Evolutionary conservation across 83 land plant genomes (phyloP).

Genomic region (Isoetes engelmannii): DNA sequence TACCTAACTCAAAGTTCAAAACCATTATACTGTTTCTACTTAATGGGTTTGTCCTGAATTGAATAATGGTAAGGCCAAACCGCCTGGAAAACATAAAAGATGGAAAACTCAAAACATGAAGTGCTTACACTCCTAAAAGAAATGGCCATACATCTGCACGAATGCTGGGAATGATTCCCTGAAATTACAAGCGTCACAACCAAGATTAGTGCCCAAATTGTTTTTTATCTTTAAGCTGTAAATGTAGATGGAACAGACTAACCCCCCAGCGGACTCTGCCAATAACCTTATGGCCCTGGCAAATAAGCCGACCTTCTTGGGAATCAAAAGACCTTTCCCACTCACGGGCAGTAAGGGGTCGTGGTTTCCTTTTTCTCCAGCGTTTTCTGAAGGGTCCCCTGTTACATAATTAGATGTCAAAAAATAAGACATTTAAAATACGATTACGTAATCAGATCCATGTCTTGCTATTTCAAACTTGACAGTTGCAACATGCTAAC

Average conservation of each 20-base stretch:
- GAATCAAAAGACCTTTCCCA: neutral
- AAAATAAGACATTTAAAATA: neutral
- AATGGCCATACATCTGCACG: conserved; percentile 4
- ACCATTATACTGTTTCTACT: neutral
- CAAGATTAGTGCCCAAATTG: neutral
- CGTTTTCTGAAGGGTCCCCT: conserved; percentile 8
- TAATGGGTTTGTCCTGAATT: neutral
- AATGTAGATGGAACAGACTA: neutral
- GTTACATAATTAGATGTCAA: neutral
- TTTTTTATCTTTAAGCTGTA: neutral
- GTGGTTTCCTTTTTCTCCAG: neutral
- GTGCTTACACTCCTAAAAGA: conserved; percentile 6
- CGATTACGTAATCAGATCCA: neutral
- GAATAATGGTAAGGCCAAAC: neutral
- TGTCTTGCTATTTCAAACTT: neutral
- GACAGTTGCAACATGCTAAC: neutral
- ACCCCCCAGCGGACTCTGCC: conserved; percentile 9
- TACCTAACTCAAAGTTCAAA: neutral
- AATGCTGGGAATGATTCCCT: neutral
- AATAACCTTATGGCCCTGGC: neutral
- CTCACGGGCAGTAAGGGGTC: neutral
- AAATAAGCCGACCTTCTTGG: neutral
- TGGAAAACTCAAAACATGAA: neutral
- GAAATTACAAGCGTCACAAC: neutral
- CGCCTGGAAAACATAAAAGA: neutral